Evolutionary conservation across 176 grass and related monocot genomes (phyloP).

Genomic region (Phyllostachys edulis): DNA sequence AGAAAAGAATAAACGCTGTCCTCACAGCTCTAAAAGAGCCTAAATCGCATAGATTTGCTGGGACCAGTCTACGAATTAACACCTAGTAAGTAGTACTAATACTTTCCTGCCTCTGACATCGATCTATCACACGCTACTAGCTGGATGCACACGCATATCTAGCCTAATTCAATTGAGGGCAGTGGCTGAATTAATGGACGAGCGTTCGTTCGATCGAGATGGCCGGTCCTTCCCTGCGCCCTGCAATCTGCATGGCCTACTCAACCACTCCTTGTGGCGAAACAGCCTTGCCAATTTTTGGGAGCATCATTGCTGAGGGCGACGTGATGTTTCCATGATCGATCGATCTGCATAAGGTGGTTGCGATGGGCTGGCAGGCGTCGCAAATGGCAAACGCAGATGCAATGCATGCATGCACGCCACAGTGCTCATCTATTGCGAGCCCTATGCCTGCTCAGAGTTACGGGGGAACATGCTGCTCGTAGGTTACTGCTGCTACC

Average conservation of each 20-base stretch:
- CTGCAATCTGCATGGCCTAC: slow-evolving; percentile 7
- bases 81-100: background rate
- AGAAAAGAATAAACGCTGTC: background rate
- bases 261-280: background rate
- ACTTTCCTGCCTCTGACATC: background rate
- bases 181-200: background rate
- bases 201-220: background rate
- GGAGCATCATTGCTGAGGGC: background rate
- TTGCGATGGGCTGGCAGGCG: background rate
- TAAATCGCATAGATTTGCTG: slow-evolving; percentile 2
- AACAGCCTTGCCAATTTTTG: background rate
- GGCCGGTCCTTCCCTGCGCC: background rate
- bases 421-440: slow-evolving; percentile 2
- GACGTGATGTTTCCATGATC: slow-evolving; percentile 27
- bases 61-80: background rate
- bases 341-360: background rate
- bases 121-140: background rate
- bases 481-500: background rate
- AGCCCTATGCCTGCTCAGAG: slow-evolving; percentile 6
- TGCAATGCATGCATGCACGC: background rate
- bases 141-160: background rate
- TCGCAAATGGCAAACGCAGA: background rate
- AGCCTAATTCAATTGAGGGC: background rate
- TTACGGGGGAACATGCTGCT: background rate
- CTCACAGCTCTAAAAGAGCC: background rate